Evolutionary conservation across 768 basidiomycete species (phyloP).

Genomic region (Rickenella mellea): DNA sequence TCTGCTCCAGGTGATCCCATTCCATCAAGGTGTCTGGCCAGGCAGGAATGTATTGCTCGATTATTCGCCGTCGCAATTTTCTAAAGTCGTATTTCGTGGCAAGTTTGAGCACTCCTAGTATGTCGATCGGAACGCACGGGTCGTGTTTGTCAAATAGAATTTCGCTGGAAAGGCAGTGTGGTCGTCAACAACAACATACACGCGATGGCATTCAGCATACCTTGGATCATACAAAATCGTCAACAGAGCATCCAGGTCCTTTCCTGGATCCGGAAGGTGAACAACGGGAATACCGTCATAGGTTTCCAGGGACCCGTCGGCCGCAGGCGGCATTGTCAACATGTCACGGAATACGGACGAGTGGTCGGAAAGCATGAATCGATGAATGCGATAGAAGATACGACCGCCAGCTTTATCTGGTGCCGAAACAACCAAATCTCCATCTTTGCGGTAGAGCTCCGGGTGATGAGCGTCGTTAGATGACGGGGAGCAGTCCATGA

Average conservation of each 20-base stretch:
- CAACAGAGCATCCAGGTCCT: constrained; percentile 5
- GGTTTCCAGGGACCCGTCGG: constrained; percentile 1
- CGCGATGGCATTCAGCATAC: background rate
- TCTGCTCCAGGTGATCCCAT: constrained; percentile 8
- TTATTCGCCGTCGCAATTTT: constrained; percentile 19
- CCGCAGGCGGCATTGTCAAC: constrained; percentile 8
- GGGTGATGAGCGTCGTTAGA: too few relatives aligned
- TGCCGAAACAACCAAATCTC: too few relatives aligned
- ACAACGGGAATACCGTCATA: constrained; percentile 12
- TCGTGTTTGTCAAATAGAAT: too few relatives aligned
- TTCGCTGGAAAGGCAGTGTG: too few relatives aligned
- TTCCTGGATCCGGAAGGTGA: constrained; percentile 8
- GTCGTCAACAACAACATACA: too few relatives aligned
- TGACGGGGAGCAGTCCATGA: too few relatives aligned
- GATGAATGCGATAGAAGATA: constrained; percentile 11
- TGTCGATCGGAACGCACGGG: too few relatives aligned
- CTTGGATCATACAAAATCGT: background rate
- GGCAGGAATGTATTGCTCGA: constrained; percentile 22
- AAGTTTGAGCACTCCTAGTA: too few relatives aligned
- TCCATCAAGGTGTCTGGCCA: constrained; percentile 20
- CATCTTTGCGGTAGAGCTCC: too few relatives aligned
- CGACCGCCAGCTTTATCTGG: too few relatives aligned
- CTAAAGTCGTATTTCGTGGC: constrained; percentile 27
- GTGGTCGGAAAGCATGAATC: constrained; percentile 10
- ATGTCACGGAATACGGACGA: constrained; percentile 10